These are phyloP conservation scores for Neonothopanus nambi DNA, from an alignment of 1,284 basidiomycete species.

Conservation along the genomic window DNA sequence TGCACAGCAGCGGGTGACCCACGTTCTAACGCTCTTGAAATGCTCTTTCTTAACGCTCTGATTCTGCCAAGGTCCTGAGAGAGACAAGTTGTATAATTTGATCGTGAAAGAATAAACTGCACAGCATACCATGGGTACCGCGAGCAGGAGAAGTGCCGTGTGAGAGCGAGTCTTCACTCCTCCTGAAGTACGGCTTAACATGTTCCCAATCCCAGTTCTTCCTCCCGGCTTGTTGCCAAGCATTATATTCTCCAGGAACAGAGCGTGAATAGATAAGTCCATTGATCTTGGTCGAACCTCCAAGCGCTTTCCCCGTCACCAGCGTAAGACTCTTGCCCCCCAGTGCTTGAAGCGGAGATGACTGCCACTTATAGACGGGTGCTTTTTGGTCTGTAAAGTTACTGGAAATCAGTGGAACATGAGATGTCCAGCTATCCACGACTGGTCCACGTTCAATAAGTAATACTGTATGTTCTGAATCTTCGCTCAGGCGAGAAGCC, in stretches of 20 bases:
- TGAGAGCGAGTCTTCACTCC: conserved; percentile 25
- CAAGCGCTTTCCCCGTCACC: conserved; percentile 37
- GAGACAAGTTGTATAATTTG: not conserved
- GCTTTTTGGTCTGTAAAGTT: conserved; percentile 25
- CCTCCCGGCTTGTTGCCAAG: conserved; percentile 28
- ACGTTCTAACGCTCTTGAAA: conserved; percentile 9
- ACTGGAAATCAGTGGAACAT: conserved; percentile 30
- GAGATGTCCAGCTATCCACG: conserved; percentile 23
- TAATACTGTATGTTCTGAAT: conserved; percentile 29
- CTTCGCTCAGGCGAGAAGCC: conserved; percentile 36
- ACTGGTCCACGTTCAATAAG: conserved; percentile 32
- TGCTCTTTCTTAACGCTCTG: conserved; percentile 3
- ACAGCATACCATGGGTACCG: not conserved
- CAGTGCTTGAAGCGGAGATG: conserved; percentile 18
- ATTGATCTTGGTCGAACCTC: conserved; percentile 41
- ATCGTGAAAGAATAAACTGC: not conserved
- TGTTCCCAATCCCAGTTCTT: conserved; percentile 31
- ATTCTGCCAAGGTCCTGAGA: conserved; percentile 11
- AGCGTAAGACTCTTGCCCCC: conserved; percentile 19
- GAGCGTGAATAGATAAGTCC: conserved; percentile 32
- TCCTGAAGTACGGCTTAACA: conserved; percentile 30
- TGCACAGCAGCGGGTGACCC: not conserved
- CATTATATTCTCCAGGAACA: conserved; percentile 28
- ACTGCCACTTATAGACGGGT: conserved; percentile 19
- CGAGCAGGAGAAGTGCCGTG: conserved; percentile 4